These are phyloP conservation scores for Priceomyces castillae DNA, from an alignment of 805 yeast genomes.

Conservation along the genomic window DNA sequence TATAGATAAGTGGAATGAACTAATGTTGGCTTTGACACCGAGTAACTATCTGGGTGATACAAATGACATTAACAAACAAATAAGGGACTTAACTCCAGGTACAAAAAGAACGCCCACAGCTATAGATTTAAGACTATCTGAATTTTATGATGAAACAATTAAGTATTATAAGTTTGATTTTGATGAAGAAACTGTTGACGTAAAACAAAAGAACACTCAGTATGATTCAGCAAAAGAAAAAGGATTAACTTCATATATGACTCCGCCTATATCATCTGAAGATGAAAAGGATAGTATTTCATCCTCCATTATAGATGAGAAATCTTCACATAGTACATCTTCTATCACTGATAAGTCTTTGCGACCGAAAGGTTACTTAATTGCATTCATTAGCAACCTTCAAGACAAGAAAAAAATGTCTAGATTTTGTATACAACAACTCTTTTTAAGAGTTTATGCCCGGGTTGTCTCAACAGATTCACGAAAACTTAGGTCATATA, in stretches of 20 bases:
- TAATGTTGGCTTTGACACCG: constrained; percentile 40
- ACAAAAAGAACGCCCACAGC: constrained; percentile 14
- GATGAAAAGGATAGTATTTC: constrained; percentile 6
- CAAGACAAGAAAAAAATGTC: constrained; percentile 22
- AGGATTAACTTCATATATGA: neutral
- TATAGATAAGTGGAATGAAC: constrained; percentile 40
- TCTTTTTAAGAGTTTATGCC: constrained; percentile 69
- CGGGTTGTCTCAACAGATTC: constrained; percentile 78
- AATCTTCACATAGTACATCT: neutral
- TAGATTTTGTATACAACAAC: constrained; percentile 55
- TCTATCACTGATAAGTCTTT: neutral
- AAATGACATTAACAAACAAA: constrained; percentile 24
- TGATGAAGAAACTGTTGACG: neutral
- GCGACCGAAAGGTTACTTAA: constrained; percentile 21
- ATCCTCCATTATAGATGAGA: neutral
- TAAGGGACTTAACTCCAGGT: constrained; percentile 15
- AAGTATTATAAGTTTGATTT: constrained; percentile 3
- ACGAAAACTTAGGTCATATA: constrained; percentile 60
- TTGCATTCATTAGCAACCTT: constrained; percentile 20
- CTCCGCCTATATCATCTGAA: constrained; percentile 9
- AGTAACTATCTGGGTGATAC: constrained; percentile 13
- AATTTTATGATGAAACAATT: constrained; percentile 17
- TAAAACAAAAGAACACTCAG: neutral
- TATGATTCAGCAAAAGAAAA: neutral
- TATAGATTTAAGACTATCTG: constrained; percentile 20